Base-by-base conservation (phyloP, 2,329 filamentous ascomycete genomes). In the Rhinocladiella similis region DNA sequence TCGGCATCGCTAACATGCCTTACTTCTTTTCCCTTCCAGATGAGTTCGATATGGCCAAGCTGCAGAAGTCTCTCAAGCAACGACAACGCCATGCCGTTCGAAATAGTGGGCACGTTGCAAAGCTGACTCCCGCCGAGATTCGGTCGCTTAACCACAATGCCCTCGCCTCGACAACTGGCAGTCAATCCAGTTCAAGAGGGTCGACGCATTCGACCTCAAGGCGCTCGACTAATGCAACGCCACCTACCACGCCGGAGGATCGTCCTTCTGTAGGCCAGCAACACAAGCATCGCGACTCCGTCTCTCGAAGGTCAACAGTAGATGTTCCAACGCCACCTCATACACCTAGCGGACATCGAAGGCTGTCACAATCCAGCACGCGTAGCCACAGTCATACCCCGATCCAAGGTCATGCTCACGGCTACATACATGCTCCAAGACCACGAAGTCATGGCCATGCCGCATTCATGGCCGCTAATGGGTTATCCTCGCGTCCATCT, bases 41-140 rank as follows among this genome's bases (percentile, higher is more conserved):
- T 55, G 59, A 61, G 22, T 62, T 64, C 53, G 61, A 66, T 43
- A 66, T 66, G 63, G 62, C 60, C 48, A 64, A 62, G 54, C 42
- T 66, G 46, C 54, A 62, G 53, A 66, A 66, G 54, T 54, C 53
- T n/a, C 49, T 64, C 36, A 62, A 61, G 51, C 63, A 64, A 52
- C 54, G 60, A 36, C 63, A 63, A 42, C 58, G 59, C 12, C 52
- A 56, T 27, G 57, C 60, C 10, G 38, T 60, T 22, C 56, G 52
- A n/a, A 55, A 57, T 41, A 58, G 55, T 48, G 47, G 48, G 18
- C 52, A 60, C 48, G 63, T 64, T 49, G 53, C 60, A 53, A 66
- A 64, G 47, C 42, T 66, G 45, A 64, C 60, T 2, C 62, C 63
- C 4, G 58, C 63, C 42, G 63, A 66, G 39, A 66, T 66, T 42